A percentile compares a stretch with the other conserved stretches of the same genome.
phyloP scores from a whole-genome alignment of 1,284 basidiomycete genomes.

The Malassezia slooffiae region DNA sequence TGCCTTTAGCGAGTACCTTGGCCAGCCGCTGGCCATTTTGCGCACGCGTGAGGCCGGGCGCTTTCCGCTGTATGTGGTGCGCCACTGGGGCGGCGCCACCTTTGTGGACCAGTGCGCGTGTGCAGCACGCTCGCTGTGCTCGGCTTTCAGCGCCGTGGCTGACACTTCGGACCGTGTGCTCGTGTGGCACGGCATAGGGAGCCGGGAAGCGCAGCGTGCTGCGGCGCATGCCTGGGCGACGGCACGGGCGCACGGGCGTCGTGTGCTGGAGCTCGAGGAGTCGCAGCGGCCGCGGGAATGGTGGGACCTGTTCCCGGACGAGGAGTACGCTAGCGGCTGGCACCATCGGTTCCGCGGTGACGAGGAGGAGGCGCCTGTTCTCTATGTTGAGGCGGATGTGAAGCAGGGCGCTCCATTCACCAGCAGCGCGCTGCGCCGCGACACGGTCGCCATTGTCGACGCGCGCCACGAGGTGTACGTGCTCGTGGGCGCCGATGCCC shows the following conservation, averaged over 20 bases:
- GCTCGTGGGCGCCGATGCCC: constrained; percentile 27
- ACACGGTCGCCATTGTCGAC: constrained; percentile 24
- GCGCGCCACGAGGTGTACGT: constrained; percentile 27
- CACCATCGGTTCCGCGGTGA: constrained; percentile 5
- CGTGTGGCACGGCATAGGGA: constrained; percentile 14
- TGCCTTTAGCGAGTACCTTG: background rate
- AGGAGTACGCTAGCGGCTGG: constrained; percentile 9
- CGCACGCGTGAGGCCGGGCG: no score
- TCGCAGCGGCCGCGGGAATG: background rate
- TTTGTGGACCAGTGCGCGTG: constrained; percentile 6
- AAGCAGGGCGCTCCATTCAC: constrained; percentile 5
- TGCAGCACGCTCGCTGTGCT: background rate
- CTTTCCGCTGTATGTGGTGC: constrained; percentile 9
- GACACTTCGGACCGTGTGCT: background rate
- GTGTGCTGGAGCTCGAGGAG: background rate
- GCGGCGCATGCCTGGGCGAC: no score
- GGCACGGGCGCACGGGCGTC: no score
- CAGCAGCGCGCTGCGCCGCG: constrained; percentile 11
- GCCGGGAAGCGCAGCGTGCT: constrained; percentile 4
- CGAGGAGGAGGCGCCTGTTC: no score
- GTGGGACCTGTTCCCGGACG: background rate
- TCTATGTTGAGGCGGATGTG: constrained; percentile 1
- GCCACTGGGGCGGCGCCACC: background rate
- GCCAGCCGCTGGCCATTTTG: no score
- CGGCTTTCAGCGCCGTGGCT: constrained; percentile 10